These are phyloP conservation scores for Aspergillus terreus DNA, from an alignment of 2,329 filamentous ascomycete species.

Conservation along the genomic window DNA sequence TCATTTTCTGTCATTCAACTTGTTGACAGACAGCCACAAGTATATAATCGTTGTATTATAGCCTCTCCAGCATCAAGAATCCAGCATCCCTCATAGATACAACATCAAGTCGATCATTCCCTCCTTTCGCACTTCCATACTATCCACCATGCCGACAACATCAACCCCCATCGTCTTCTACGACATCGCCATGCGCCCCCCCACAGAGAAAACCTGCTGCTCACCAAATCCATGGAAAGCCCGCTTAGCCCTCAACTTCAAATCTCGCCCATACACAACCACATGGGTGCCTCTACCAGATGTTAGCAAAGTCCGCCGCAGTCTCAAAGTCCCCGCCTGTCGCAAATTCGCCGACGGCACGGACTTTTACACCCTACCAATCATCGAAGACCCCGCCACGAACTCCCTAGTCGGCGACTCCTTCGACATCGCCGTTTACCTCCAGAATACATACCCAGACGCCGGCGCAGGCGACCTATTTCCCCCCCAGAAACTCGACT, in stretches of 20 bases:
- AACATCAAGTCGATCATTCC: not conserved
- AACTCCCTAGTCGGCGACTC: slow-evolving; percentile 54
- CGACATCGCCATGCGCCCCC: slow-evolving; percentile 43
- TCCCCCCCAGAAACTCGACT: slow-evolving; percentile 43
- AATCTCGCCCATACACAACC: slow-evolving; percentile 46
- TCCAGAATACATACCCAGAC: slow-evolving; percentile 51
- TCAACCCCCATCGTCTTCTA: slow-evolving; percentile 39
- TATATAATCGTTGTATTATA: not conserved
- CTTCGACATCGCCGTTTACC: slow-evolving; percentile 62
- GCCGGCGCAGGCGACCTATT: slow-evolving; percentile 49
- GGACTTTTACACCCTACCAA: slow-evolving; percentile 59
- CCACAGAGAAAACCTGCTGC: slow-evolving; percentile 26
- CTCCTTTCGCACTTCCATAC: not conserved
- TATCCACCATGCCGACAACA: not conserved
- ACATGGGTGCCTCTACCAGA: slow-evolving; percentile 54
- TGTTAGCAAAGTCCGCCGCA: slow-evolving; percentile 46
- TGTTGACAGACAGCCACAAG: too few species aligned
- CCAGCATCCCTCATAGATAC: not conserved
- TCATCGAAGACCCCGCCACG: slow-evolving; percentile 48
- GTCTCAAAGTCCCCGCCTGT: slow-evolving; percentile 46
- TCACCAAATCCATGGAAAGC: slow-evolving; percentile 53
- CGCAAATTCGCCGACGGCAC: slow-evolving; percentile 56
- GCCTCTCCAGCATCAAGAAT: not conserved
- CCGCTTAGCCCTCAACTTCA: slow-evolving; percentile 51
- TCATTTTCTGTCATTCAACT: not conserved